Evolutionary conservation across 345 rosid species (phyloP).

Genomic region (Noccaea bulbosa): DNA sequence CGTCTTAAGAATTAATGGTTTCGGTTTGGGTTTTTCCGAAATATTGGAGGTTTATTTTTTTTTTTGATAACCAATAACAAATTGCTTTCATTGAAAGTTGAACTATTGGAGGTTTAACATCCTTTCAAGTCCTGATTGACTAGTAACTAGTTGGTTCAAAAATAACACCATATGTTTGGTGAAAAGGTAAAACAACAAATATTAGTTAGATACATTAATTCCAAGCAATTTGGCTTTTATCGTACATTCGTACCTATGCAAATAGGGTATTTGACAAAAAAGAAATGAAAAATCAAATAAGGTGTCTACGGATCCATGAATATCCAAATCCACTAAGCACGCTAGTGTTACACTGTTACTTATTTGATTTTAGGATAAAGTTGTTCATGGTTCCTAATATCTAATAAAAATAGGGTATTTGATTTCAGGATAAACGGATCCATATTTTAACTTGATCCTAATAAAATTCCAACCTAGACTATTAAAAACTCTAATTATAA

Average conservation of each 20-base stretch:
- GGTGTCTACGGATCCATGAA: background rate
- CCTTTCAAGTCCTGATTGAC: background rate
- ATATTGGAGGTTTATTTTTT: background rate
- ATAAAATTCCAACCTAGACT: no score
- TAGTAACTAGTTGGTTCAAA: background rate
- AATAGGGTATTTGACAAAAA: background rate
- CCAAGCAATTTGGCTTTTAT: background rate
- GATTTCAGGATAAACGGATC: no score
- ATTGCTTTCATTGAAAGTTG: no score
- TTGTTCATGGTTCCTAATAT: no score
- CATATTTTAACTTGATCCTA: no score
- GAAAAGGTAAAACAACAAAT: background rate
- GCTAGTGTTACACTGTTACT: background rate
- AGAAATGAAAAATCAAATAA: no score
- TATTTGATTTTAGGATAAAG: no score
- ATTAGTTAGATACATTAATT: background rate
- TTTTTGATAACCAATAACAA: no score
- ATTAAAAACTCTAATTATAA: background rate
- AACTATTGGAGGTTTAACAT: background rate
- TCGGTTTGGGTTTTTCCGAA: background rate
- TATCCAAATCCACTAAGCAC: background rate
- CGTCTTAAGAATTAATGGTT: background rate
- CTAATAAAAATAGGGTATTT: no score
- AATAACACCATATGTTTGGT: constrained; percentile 4
- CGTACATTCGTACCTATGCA: background rate